Conservation (phyloP, 1,284 basidiomycete genomes). For the Omphalotus olearius region DNA sequence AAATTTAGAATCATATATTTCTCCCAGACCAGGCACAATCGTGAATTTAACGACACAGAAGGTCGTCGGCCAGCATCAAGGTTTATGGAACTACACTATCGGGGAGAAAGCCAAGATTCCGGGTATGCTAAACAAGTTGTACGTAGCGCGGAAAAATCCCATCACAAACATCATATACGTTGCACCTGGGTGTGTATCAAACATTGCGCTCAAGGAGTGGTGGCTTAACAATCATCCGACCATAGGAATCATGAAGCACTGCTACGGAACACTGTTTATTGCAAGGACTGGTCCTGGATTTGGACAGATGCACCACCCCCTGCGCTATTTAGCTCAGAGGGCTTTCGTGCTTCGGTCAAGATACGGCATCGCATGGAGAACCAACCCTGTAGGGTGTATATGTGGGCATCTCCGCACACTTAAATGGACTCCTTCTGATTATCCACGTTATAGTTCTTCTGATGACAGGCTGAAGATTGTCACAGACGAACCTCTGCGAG, state of each 20-base stretch:
- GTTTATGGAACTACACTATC: slow-evolving; percentile 88
- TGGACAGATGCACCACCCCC: slow-evolving; percentile 57
- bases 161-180: slow-evolving; percentile 64
- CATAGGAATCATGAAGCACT: slow-evolving; percentile 64
- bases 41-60: slow-evolving; percentile 54
- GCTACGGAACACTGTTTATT: slow-evolving; percentile 41
- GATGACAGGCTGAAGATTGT: slow-evolving; percentile 26
- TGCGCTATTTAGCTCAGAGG: slow-evolving; percentile 34
- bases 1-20: slow-evolving; percentile 80
- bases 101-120: slow-evolving; percentile 66
- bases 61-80: slow-evolving; percentile 62
- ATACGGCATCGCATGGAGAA: slow-evolving; percentile 70
- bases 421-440: too few species aligned
- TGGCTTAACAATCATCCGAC: background rate
- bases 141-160: slow-evolving; percentile 73
- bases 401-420: slow-evolving; percentile 21
- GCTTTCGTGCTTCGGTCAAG: slow-evolving; percentile 54
- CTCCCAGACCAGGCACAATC: slow-evolving; percentile 64
- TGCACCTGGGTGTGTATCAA: slow-evolving; percentile 63
- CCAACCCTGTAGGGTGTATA: slow-evolving; percentile 43
- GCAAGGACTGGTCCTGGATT: slow-evolving; percentile 71
- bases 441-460: slow-evolving; percentile 13
- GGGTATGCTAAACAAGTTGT: slow-evolving; percentile 64
- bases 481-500: slow-evolving; percentile 60
- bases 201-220: background rate